A percentile compares a stretch with the other conserved stretches of the same genome.
Conservation (phyloP, 1,139 yeast genomes). For the Chernovozyma sophiae-reginae region DNA sequence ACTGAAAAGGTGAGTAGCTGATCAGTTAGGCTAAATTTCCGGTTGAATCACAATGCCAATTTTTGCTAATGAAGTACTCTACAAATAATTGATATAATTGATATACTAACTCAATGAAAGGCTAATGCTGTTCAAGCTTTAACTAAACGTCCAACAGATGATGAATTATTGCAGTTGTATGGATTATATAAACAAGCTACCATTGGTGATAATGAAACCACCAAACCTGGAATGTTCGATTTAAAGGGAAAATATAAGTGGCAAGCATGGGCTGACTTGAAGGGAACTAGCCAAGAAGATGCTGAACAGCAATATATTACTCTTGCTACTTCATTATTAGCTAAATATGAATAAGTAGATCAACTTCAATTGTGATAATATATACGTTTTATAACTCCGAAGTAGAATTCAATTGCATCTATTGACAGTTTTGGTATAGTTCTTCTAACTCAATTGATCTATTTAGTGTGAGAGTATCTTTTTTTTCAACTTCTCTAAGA, state of each 20-base stretch:
- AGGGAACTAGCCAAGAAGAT: constrained; percentile 83
- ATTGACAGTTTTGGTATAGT: too few species aligned
- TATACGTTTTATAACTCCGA: too few species aligned
- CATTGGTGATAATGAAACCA: constrained; percentile 85
- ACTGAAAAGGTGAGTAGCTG: constrained; percentile 45
- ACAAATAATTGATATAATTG: too few species aligned
- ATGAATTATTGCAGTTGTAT: constrained; percentile 78
- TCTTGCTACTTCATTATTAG: constrained; percentile 64
- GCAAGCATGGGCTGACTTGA: constrained; percentile 90
- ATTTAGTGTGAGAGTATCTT: too few species aligned
- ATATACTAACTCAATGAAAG: constrained; percentile 29
- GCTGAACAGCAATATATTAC: constrained; percentile 86
- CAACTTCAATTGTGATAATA: too few species aligned
- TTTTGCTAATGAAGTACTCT: constrained; percentile 1
- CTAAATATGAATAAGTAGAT: constrained; percentile 31
- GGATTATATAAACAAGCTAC: constrained; percentile 97
- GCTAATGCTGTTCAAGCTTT: constrained; percentile 78
- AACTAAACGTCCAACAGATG: constrained; percentile 76
- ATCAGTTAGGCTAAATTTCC: not conserved
- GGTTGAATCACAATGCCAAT: not conserved
- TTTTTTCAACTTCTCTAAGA: too few species aligned
- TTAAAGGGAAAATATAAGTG: constrained; percentile 95
- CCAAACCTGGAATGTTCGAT: constrained; percentile 84
- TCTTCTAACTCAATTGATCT: too few species aligned
- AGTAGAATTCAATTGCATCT: too few species aligned